A percentile compares a stretch with the other conserved stretches of the same genome.
Conservation (phyloP, 768 basidiomycete genomes). For the Gelatoporia subvermispora region DNA sequence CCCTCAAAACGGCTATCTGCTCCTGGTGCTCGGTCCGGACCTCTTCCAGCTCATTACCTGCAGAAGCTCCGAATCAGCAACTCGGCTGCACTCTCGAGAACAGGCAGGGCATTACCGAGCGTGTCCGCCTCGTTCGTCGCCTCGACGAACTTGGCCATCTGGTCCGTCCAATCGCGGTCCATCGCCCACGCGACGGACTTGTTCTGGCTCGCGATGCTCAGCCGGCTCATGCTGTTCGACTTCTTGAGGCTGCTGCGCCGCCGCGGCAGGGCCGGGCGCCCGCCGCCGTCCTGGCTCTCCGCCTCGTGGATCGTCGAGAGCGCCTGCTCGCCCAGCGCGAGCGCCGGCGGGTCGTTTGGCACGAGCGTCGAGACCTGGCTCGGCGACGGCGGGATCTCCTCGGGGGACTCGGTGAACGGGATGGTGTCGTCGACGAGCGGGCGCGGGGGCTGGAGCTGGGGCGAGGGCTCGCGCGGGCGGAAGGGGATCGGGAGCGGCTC, state of each 20-base stretch:
- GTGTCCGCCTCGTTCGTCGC: conserved; percentile 37
- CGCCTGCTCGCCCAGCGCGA: conserved; percentile 14
- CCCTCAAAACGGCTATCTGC: conserved; percentile 56
- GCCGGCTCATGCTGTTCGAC: conserved; percentile 38
- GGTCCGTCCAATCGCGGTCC: conserved; percentile 53
- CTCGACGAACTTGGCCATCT: conserved; percentile 45
- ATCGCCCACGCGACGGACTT: conserved; percentile 79
- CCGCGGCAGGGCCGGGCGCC: conserved; percentile 32
- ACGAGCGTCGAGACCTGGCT: conserved; percentile 5
- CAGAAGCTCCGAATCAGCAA: too few relatives aligned
- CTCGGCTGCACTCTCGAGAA: too few relatives aligned
- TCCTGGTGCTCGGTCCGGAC: conserved; percentile 53
- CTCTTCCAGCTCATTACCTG: conserved; percentile 59
- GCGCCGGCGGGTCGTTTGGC: conserved; percentile 1
- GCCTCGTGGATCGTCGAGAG: conserved; percentile 29
- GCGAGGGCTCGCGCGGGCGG: conserved; percentile 22
- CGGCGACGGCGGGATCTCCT: conserved; percentile 7
- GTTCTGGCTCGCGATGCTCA: conserved; percentile 44
- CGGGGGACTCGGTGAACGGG: conserved; percentile 12
- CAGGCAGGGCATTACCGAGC: conserved; percentile 27
- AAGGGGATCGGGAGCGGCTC: conserved; percentile 45
- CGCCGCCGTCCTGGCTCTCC: conserved; percentile 18
- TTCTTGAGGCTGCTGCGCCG: conserved; percentile 65
- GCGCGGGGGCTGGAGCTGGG: conserved; percentile 2
- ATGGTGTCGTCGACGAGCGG: conserved; percentile 14